Evolutionary conservation across 441 rosid species (phyloP), one percentile per base, ranked within the genome.

Genomic region (Syzygium malaccense): DNA sequence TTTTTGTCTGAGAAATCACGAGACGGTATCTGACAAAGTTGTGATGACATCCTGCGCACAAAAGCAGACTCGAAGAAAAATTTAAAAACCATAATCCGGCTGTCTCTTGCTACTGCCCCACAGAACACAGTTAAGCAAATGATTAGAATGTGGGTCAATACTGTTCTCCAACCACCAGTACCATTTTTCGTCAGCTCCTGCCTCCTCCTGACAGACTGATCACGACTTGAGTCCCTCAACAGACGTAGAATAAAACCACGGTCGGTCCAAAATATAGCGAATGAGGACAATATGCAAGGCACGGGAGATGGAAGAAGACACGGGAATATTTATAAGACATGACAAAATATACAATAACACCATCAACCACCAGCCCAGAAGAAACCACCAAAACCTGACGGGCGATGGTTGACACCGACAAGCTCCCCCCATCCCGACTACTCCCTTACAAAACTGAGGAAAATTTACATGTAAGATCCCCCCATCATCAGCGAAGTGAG

Each of bases 381-480:
- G 30, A 87, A 54, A 79, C 78, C 91, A 92, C 91, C 87, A 79
- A 75, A 75, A 75, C 83, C 55, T 55, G 89, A 86, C 51, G 3
- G 90, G 90, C 93, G 87, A 53, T 88, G 86, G 93, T 87, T 25
- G 60, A 86, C 71, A 12, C 55, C 26, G 55, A 32, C 41, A 64
- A 30, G 60, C 84, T 12, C 51, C 83, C 83, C 83, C 51, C 83
- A 75, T 75, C 83, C 83, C n/a, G 83, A 75, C 83, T 75, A 41
- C 83, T 75, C 83, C 51, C 83, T 75, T 37, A 25, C 83, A 75
- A 75, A 75, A 75, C 83, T 75, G 83, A 71, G 28, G 48, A 85
- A 87, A 89, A 93, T 93, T 87, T 91, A 93, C 93, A 91, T 6
- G 90, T 51, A 89, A 71, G 80, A 85, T 85, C 64, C 45, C 83